A percentile compares a stretch with the other conserved stretches of the same genome.
These are phyloP conservation scores for Collybia sordida DNA, from an alignment of 768 basidiomycete species.

Conservation along the genomic window DNA sequence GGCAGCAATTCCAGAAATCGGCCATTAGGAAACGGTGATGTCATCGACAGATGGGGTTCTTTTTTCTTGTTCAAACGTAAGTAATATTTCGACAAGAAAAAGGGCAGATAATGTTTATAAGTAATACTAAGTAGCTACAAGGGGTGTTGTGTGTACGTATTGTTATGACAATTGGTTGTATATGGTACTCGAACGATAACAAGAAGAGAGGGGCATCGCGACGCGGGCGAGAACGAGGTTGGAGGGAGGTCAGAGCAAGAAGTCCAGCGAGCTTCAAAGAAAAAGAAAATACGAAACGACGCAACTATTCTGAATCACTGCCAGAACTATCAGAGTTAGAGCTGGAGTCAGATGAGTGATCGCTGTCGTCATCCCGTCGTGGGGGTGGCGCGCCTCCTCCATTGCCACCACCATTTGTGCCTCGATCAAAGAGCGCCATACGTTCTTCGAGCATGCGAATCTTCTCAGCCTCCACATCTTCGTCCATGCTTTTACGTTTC, in stretches of 20 bases:
- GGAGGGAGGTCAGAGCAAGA: constrained; percentile 6
- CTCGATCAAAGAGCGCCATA: constrained; percentile 78
- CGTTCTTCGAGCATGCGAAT: constrained; percentile 89
- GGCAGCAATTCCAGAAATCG: constrained; percentile 59
- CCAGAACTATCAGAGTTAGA: constrained; percentile 78
- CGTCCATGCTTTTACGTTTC: constrained; percentile 96
- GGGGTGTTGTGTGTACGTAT: constrained; percentile 26
- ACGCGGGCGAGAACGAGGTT: constrained; percentile 8
- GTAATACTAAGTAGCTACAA: constrained; percentile 52
- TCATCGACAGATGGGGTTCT: neutral
- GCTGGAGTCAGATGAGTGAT: constrained; percentile 79
- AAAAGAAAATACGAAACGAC: constrained; percentile 17
- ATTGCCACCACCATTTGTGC: constrained; percentile 37
- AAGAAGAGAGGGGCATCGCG: constrained; percentile 9
- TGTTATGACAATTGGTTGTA: constrained; percentile 34
- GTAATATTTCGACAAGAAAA: constrained; percentile 5
- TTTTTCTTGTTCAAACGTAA: neutral
- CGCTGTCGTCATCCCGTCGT: constrained; percentile 55
- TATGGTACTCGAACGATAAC: constrained; percentile 22
- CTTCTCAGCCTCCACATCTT: constrained; percentile 94
- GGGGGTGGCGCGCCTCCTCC: constrained; percentile 33
- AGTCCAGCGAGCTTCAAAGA: constrained; percentile 15
- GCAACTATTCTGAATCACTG: constrained; percentile 75
- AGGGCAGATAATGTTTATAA: constrained; percentile 15
- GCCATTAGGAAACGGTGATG: constrained; percentile 26